Conservation (phyloP, 176 grass and related monocot species). For the Carex kokanica region DNA sequence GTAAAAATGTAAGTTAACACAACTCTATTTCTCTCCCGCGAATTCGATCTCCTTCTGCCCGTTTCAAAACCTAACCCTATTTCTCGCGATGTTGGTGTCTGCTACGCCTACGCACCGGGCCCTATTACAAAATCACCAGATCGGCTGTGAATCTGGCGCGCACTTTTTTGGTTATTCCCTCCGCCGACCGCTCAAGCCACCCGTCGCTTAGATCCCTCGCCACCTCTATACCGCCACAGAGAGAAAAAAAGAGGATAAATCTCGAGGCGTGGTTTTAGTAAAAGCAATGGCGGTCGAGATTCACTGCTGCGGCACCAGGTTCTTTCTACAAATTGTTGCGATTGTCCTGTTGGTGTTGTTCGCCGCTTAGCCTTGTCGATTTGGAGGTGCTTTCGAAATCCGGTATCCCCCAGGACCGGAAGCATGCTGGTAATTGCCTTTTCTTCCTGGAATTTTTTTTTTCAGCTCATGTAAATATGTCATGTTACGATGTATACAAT, state of each 20-base stretch:
- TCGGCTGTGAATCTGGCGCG: constrained; percentile 1
- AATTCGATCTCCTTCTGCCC: too few species aligned
- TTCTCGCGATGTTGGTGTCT: too few species aligned
- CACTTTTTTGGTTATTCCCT: neutral
- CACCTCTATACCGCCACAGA: neutral
- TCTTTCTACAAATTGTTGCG: constrained; percentile 68
- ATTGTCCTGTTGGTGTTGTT: constrained; percentile 71
- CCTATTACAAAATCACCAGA: neutral
- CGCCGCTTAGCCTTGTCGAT: constrained; percentile 90
- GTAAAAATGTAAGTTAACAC: too few species aligned
- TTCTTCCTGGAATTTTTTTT: neutral
- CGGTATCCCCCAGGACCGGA: constrained; percentile 58
- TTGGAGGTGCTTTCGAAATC: constrained; percentile 86
- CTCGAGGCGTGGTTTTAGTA: neutral
- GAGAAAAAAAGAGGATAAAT: neutral
- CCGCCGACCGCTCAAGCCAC: neutral
- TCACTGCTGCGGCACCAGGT: constrained; percentile 51
- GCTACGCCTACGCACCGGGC: too few species aligned
- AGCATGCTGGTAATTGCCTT: constrained; percentile 49
- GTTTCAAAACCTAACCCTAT: too few species aligned
- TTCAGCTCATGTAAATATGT: neutral
- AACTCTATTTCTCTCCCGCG: too few species aligned
- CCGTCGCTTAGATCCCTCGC: neutral
- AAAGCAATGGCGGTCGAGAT: constrained; percentile 70
- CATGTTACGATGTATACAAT: neutral